Evolutionary conservation across 192 early-diverging fungal species (phyloP).

Genomic region (Coemansia sp.): DNA sequence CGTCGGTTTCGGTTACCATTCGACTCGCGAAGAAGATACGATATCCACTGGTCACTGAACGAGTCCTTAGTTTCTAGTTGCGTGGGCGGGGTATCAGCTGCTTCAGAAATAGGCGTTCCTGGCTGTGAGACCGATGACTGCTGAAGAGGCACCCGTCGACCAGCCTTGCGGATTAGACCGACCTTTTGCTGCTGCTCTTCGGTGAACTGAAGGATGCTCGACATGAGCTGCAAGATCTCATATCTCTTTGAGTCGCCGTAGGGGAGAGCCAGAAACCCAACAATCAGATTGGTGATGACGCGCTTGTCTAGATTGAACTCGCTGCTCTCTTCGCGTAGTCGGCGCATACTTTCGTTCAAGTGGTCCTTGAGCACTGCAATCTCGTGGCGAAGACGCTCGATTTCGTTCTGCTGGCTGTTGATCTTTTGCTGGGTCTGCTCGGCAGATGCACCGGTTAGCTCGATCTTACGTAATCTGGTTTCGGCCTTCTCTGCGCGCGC

Average conservation of each 20-base stretch:
- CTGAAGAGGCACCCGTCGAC: conserved; percentile 40
- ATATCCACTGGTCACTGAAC: conserved; percentile 79
- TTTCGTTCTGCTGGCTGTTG: conserved; percentile 51
- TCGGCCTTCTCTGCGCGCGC: conserved; percentile 54
- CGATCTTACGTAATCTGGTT: conserved; percentile 13
- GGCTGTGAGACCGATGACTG: conserved; percentile 27
- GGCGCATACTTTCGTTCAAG: conserved; percentile 86
- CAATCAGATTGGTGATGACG: conserved; percentile 86
- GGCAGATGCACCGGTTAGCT: conserved; percentile 41
- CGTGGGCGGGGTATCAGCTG: conserved; percentile 8
- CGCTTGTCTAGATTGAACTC: conserved; percentile 82
- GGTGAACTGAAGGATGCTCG: conserved; percentile 78
- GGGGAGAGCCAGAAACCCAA: conserved; percentile 79
- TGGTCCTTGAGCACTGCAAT: conserved; percentile 82
- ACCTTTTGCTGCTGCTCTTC: conserved; percentile 87
- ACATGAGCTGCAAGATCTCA: conserved; percentile 89
- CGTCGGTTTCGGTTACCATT: conserved; percentile 21
- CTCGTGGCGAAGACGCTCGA: conserved; percentile 53
- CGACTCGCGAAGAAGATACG: conserved; percentile 71
- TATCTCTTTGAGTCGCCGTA: conserved; percentile 89
- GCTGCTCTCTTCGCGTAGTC: conserved; percentile 72
- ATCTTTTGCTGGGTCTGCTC: conserved; percentile 58
- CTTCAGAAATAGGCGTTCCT: conserved; percentile 54
- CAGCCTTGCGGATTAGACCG: conserved; percentile 68
- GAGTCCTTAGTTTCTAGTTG: conserved; percentile 57